These are phyloP conservation scores for Saccharomycopsis sp. DNA, from an alignment of 805 yeast species.

Conservation along the genomic window DNA sequence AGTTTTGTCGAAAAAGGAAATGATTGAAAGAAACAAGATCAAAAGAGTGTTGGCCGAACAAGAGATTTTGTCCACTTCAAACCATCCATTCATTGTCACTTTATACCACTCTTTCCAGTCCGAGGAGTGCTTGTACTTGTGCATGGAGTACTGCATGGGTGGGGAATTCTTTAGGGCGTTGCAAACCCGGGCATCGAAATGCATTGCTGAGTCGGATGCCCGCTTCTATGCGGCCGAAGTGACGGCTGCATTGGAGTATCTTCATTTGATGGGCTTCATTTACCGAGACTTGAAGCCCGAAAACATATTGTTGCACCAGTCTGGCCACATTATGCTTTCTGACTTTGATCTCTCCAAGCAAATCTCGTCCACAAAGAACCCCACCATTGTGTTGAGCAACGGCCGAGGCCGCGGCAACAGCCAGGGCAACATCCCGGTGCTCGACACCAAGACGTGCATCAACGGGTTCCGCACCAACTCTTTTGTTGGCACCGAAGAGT, in stretches of 20 bases:
- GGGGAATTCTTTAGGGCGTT: conserved; percentile 96
- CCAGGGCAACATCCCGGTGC: conserved; percentile 43
- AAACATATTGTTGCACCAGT: conserved; percentile 85
- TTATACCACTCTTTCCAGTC: conserved; percentile 94
- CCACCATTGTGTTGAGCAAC: conserved; percentile 45
- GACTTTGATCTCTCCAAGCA: conserved; percentile 95
- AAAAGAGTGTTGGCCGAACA: conserved; percentile 95
- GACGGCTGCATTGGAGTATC: conserved; percentile 89
- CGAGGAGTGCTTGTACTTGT: conserved; percentile 79
- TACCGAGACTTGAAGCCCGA: conserved; percentile 97
- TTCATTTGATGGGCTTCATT: conserved; percentile 94
- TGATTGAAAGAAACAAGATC: conserved; percentile 91
- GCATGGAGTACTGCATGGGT: conserved; percentile 99
- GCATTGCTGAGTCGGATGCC: conserved; percentile 83
- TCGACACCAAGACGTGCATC: conserved; percentile 91
- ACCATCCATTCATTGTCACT: conserved; percentile 96
- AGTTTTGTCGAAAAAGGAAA: conserved; percentile 79
- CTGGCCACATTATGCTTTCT: conserved; percentile 96
- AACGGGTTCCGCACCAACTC: conserved; percentile 96
- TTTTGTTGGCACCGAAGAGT: conserved; percentile 98
- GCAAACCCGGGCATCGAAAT: conserved; percentile 81
- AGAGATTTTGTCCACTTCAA: conserved; percentile 88
- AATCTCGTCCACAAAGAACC: conserved; percentile 65
- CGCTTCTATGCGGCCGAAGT: conserved; percentile 94
- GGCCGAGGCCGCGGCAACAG: conserved; percentile 19